phyloP scores from a whole-genome alignment of 2,329 filamentous ascomycete genomes.

The Ophiostoma pallidulum region DNA sequence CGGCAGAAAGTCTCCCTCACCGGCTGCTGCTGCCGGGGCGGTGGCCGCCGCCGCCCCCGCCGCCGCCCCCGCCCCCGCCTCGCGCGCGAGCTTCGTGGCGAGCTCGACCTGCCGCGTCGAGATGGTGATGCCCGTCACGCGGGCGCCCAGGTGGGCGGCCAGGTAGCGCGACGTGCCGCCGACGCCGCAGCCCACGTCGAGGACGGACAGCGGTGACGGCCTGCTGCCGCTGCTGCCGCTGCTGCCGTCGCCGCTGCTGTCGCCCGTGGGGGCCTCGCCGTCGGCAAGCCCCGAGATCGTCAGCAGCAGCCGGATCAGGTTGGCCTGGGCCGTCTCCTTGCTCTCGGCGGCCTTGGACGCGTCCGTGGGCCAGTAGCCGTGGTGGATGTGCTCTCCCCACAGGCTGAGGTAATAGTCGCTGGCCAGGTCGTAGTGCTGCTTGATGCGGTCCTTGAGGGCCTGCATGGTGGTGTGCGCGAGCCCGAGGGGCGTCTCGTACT shows the following conservation, averaged over 20 bases:
- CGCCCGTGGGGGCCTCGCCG: too few species aligned
- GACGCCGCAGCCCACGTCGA: constrained; percentile 53
- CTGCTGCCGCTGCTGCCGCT: too few species aligned
- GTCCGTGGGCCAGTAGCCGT: constrained; percentile 47
- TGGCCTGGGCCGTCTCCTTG: constrained; percentile 49
- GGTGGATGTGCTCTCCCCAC: constrained; percentile 56
- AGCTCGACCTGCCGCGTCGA: constrained; percentile 50
- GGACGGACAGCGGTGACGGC: constrained; percentile 27
- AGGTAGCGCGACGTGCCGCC: constrained; percentile 50
- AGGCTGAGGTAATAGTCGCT: constrained; percentile 53
- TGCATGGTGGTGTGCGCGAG: constrained; percentile 37
- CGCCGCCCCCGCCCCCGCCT: constrained; percentile 24
- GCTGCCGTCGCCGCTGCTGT: too few species aligned
- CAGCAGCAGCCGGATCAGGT: constrained; percentile 47
- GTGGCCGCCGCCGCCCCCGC: constrained; percentile 10
- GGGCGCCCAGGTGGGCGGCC: constrained; percentile 40
- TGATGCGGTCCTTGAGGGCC: constrained; percentile 47
- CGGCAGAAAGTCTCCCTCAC: constrained; percentile 25
- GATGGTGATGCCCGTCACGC: constrained; percentile 52
- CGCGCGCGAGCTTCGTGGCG: constrained; percentile 39
- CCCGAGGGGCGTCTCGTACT: constrained; percentile 37
- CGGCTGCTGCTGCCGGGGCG: neutral
- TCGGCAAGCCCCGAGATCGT: constrained; percentile 32
- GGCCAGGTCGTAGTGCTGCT: constrained; percentile 51
- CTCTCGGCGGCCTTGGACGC: constrained; percentile 37